Base-by-base conservation (phyloP, 116 monocot species). In the Papilionanthe hybrid region DNA sequence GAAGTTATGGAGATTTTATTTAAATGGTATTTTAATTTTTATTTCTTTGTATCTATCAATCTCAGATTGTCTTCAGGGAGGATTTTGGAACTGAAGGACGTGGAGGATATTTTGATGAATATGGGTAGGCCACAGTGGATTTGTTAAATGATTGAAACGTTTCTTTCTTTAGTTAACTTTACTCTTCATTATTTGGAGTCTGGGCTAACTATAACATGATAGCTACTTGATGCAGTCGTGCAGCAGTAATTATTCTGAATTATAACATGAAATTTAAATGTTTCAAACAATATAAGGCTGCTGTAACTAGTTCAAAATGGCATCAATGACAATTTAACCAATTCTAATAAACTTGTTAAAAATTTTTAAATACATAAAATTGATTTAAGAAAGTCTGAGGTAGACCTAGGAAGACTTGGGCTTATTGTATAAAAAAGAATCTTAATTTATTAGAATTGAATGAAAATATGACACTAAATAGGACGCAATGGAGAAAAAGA, bases 1-100 rank as follows among this genome's bases (percentile, higher is more conserved):
- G 19, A 42, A 25, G 27, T 48, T 75, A 22, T 75, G 75, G 49
- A 49, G 17, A 42, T 47, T 25, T 75, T 75, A 48, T 41, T 72
- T 5, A 49, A 75, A 4, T 48, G 22, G 28, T 49, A 75, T 75
- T 75, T 50, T 49, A 0, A 28, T 75, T 75, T 53, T 43, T 75
- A 20, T 12, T 49, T 75, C 50, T 13, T 47, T 47, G 49, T 47
- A 55, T 66, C 27, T 73, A 78, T 72, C 88, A 29, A 73, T 73
- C 5, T 29, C 88, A 97, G 92, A 97, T 97, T 88, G 97, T 97
- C 20, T 97, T 97, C 77, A 87, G 94, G 75, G 97, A 97, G 79
- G 89, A 97, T 84, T 94, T 97, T 85, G 97, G 97, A 83, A 97
- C 97, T 79, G 91, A 97, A 77, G 97, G 97, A 6, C 94, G 97